A percentile compares a stretch with the other conserved stretches of the same genome.
These are phyloP conservation scores for Carex myosuroides DNA, from an alignment of 176 grass and related monocot genomes.

Conservation along the genomic window DNA sequence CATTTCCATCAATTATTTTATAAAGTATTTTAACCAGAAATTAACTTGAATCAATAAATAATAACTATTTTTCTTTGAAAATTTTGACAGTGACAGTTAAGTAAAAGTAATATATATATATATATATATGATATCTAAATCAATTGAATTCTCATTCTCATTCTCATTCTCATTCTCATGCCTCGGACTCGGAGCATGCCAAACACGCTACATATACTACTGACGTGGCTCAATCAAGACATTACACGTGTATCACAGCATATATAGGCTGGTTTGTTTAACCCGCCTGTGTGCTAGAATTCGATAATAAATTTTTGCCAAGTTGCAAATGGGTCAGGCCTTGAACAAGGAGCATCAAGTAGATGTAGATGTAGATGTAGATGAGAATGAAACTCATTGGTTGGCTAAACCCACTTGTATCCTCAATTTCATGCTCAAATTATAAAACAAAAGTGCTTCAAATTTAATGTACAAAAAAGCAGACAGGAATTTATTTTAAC, in stretches of 20 bases:
- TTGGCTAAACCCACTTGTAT: neutral
- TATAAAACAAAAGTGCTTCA: neutral
- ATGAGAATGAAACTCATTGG: neutral
- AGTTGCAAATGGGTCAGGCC: neutral
- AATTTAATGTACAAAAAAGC: neutral
- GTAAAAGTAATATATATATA: no score
- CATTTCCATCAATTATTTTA: neutral
- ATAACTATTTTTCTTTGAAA: no score
- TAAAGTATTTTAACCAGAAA: no score
- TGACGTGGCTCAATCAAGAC: neutral
- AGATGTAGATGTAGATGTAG: no score
- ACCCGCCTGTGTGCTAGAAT: neutral
- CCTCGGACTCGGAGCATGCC: no score
- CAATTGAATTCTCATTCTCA: no score
- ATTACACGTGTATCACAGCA: neutral
- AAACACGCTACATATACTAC: neutral
- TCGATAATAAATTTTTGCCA: neutral
- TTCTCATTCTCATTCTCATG: no score
- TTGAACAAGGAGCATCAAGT: neutral
- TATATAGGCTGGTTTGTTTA: neutral
- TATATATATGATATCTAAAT: neutral
- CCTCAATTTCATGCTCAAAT: neutral
- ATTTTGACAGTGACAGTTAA: no score
- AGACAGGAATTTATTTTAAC: neutral
- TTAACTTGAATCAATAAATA: no score